These are phyloP conservation scores for Panaeolus cyanescens DNA, from an alignment of 768 basidiomycete species.

Conservation along the genomic window DNA sequence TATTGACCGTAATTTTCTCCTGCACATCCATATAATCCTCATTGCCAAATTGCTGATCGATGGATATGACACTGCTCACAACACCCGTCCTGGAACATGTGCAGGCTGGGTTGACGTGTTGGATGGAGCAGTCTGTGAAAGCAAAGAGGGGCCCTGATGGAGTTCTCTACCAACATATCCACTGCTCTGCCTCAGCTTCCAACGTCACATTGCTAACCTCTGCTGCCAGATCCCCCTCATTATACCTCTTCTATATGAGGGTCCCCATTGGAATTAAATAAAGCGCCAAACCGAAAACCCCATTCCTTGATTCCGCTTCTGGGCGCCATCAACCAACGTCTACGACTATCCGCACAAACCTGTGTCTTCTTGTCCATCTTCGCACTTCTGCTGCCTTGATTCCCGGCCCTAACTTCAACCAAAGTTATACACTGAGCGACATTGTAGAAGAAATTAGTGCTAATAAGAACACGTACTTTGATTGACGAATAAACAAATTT, in stretches of 20 bases:
- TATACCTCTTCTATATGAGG: conserved; percentile 26
- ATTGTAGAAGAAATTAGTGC: no score
- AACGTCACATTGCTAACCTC: conserved; percentile 42
- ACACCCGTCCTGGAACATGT: conserved; percentile 19
- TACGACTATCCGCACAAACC: no score
- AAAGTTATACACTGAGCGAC: no score
- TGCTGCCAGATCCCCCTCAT: conserved; percentile 35
- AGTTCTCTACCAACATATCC: conserved; percentile 10
- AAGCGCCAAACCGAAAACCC: no score
- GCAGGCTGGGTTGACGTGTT: conserved; percentile 24
- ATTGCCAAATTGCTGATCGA: conserved; percentile 36
- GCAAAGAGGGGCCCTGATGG: conserved; percentile 61
- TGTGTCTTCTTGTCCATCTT: no score
- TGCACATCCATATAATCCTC: conserved; percentile 18
- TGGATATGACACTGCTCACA: conserved; percentile 27
- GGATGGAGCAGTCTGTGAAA: conserved; percentile 68
- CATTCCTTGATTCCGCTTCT: no score
- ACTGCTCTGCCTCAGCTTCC: conserved; percentile 26
- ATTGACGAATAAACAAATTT: no score
- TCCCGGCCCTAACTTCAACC: no score
- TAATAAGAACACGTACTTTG: no score
- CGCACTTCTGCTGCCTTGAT: no score
- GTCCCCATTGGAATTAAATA: no score
- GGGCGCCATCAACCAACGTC: no score
- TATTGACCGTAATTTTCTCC: conserved; percentile 91